Evolutionary conservation across 768 basidiomycete species (phyloP), one percentile per base, ranked within the genome.

Genomic region (Galerina sulciceps): DNA sequence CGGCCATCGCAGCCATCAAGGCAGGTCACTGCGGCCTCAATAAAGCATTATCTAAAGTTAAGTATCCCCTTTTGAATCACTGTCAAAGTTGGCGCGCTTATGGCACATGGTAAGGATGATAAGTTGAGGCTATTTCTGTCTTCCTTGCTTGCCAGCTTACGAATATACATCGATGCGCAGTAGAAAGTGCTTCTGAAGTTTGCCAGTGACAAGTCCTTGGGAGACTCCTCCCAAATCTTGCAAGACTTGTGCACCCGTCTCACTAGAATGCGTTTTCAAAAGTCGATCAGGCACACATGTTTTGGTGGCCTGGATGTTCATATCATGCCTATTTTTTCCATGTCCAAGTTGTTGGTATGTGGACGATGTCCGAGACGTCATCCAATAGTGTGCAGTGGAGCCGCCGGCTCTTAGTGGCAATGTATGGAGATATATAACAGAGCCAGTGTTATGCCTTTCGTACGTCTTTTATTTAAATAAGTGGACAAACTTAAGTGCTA

Each of bases 111-210:
- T 57, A 46, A 45, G 37, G 55, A 31, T 52, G 54, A 51, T 59
- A 59, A 57, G 50, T 47, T 46, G 46, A 34, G 53, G 41, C 59
- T 63, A 63, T 59, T 60, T 66, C 38, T 58, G 53, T 20, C 20
- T 34, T 15, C 31, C 43, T 44, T 40, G 15, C 53, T 48, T 47
- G 47, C 40, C 40, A 61, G 59, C 59, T 61, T 57, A 56, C 53
- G 53, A 58, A 54, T 60, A 63, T 65, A 44, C 60, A 65, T 59
- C 62, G 46, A 55, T 62, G 64, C 64, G 61, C 61, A 62, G 61
- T 65, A 57, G 3, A 13, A 10, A 18, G 14, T 18, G 43, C 45
- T 37, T 37, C 36, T 35, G 44, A 45, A 52, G 22, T 58, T 10
- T 53, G 55, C 38, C 41, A 53, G 59, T 60, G 59, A 64, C 63